phyloP scores from a whole-genome alignment of 192 early-diverging fungal genomes.

The Coemansia sp. region DNA sequence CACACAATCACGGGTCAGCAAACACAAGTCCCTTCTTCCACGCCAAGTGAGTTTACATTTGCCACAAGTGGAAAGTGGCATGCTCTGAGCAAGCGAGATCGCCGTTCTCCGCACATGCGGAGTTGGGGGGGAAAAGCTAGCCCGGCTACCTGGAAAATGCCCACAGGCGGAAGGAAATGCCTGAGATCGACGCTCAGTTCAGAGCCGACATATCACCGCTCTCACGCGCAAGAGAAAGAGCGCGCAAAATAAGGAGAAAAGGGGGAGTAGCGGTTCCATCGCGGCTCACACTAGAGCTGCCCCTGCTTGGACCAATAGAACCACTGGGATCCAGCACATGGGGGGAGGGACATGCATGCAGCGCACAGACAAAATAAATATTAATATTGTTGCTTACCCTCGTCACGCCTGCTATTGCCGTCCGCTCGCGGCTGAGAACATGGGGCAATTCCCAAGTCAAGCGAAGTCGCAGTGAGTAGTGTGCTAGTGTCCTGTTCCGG shows the following conservation, averaged over 20 bases:
- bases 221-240: background rate
- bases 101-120: slow-evolving; percentile 5
- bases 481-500: slow-evolving; percentile 20
- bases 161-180: background rate
- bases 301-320: slow-evolving; percentile 5
- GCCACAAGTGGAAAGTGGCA: slow-evolving; percentile 10
- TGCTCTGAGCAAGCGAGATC: slow-evolving; percentile 1
- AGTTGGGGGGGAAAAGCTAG: slow-evolving; percentile 8
- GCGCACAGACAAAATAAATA: slow-evolving; percentile 5
- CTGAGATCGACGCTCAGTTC: slow-evolving; percentile 1
- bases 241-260: background rate
- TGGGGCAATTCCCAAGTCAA: background rate
- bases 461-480: background rate
- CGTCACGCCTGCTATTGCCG: background rate
- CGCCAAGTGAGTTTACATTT: background rate
- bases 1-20: background rate
- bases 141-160: background rate
- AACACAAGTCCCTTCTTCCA: background rate
- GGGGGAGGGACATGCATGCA: background rate
- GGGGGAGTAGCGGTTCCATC: background rate
- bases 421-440: background rate
- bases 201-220: slow-evolving; percentile 1
- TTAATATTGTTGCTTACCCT: slow-evolving; percentile 13
- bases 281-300: background rate
- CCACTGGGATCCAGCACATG: background rate